Conservation (phyloP, 116 monocot genomes). For the Thalassia testudinum region DNA sequence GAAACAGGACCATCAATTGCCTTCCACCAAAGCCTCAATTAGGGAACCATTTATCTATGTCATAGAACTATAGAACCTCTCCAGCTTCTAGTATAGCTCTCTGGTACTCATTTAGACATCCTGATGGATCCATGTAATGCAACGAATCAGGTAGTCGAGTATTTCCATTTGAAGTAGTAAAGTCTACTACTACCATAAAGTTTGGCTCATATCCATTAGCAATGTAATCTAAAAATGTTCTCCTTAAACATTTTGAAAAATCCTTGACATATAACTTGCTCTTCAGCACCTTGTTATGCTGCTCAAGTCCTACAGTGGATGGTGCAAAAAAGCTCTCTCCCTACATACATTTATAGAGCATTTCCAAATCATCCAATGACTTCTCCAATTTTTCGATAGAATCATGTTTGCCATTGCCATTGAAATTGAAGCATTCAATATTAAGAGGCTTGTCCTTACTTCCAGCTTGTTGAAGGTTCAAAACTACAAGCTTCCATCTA, state of each 20-base stretch:
- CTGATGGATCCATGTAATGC: slow-evolving; percentile 91
- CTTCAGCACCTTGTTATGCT: slow-evolving; percentile 44
- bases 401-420: slow-evolving; percentile 83
- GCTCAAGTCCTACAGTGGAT: too few relatives aligned
- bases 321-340: slow-evolving; percentile 45
- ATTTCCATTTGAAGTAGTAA: slow-evolving; percentile 98
- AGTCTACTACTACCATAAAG: slow-evolving; percentile 94
- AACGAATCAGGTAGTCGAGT: slow-evolving; percentile 90
- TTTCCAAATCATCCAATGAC: slow-evolving; percentile 68
- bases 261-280: slow-evolving; percentile 63
- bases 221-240: slow-evolving; percentile 84
- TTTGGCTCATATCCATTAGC: slow-evolving; percentile 71
- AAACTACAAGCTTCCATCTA: slow-evolving; percentile 50
- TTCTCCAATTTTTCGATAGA: slow-evolving; percentile 77
- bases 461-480: slow-evolving; percentile 86
- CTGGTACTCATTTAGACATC: slow-evolving; percentile 88
- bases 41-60: slow-evolving; percentile 62
- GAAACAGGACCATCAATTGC: slow-evolving; percentile 94
- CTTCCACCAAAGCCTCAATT: slow-evolving; percentile 98
- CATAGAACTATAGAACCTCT: slow-evolving; percentile 83
- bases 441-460: slow-evolving; percentile 68
- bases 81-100: slow-evolving; percentile 86
- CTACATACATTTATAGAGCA: slow-evolving; percentile 27
- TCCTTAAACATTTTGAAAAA: slow-evolving; percentile 34
- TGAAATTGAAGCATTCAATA: slow-evolving; percentile 92